Conservation (phyloP, 495 filamentous ascomycete species). For the Penicillium tannophilum region DNA sequence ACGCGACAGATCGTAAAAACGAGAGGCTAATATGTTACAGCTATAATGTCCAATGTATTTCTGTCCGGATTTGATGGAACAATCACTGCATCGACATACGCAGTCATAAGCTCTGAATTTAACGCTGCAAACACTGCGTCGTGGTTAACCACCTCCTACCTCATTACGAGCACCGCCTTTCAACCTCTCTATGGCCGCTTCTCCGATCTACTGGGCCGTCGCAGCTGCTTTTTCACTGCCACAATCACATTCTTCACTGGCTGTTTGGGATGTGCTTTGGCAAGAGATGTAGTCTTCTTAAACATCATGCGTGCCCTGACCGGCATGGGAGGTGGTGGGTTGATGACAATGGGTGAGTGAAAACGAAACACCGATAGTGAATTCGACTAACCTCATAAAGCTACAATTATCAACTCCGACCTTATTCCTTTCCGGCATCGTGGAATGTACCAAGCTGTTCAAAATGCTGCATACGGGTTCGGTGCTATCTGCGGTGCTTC, state of each 20-base stretch:
- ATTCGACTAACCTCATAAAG: constrained; percentile 26
- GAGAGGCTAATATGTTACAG: constrained; percentile 20
- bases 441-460: constrained; percentile 66
- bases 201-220: constrained; percentile 48
- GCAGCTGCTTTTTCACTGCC: constrained; percentile 42
- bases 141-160: constrained; percentile 69
- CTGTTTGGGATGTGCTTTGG: constrained; percentile 50
- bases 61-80: constrained; percentile 67
- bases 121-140: constrained; percentile 60
- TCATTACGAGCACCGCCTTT: constrained; percentile 63
- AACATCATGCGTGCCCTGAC: constrained; percentile 81
- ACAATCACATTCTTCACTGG: constrained; percentile 49
- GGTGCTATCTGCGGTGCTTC: constrained; percentile 69
- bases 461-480: constrained; percentile 64
- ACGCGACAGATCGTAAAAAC: not conserved
- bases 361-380: not conserved
- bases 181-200: constrained; percentile 55
- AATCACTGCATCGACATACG: constrained; percentile 67
- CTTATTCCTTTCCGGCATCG: constrained; percentile 64
- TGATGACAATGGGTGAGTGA: constrained; percentile 62
- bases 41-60: constrained; percentile 68
- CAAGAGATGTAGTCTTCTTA: constrained; percentile 59
- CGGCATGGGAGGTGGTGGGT: constrained; percentile 61
- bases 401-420: constrained; percentile 67
- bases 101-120: constrained; percentile 70